Percentiles rank a stretch among this genome's conserved stretches.
These are phyloP conservation scores for Nadsonia fulvescens DNA, from an alignment of 805 yeast species.

Conservation along the genomic window DNA sequence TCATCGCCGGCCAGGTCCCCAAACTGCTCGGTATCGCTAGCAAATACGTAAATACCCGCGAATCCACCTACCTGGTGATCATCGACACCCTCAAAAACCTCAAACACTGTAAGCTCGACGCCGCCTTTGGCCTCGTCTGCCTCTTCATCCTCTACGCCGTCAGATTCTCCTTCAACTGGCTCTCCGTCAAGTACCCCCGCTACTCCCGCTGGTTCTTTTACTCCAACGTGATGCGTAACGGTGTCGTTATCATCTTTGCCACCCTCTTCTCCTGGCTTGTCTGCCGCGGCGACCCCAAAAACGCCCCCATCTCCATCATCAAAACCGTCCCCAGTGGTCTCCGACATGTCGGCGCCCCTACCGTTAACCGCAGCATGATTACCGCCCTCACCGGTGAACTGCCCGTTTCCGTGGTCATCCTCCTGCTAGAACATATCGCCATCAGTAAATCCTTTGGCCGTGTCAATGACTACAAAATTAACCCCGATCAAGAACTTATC, in stretches of 20 bases:
- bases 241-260: conserved; percentile 62
- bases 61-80: conserved; percentile 48
- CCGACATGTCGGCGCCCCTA: conserved; percentile 55
- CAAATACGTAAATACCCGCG: conserved; percentile 51
- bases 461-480: conserved; percentile 73
- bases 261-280: conserved; percentile 72
- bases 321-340: conserved; percentile 76
- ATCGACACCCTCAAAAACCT: conserved; percentile 56
- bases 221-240: conserved; percentile 59
- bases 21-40: conserved; percentile 52
- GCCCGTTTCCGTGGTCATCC: conserved; percentile 71
- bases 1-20: conserved; percentile 74
- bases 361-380: conserved; percentile 40
- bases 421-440: conserved; percentile 81
- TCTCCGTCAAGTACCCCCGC: conserved; percentile 47
- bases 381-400: conserved; percentile 51
- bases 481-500: conserved; percentile 83
- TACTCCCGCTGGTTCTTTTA: conserved; percentile 45
- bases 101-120: conserved; percentile 52
- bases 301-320: conserved; percentile 37
- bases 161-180: conserved; percentile 44
- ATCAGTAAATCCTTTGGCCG: conserved; percentile 89
- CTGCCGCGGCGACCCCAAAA: conserved; percentile 29
- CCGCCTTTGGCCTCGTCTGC: conserved; percentile 74
- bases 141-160: conserved; percentile 53